phyloP scores from a whole-genome alignment of 148 eudicot species.

The Vaccinium corymbosum region DNA sequence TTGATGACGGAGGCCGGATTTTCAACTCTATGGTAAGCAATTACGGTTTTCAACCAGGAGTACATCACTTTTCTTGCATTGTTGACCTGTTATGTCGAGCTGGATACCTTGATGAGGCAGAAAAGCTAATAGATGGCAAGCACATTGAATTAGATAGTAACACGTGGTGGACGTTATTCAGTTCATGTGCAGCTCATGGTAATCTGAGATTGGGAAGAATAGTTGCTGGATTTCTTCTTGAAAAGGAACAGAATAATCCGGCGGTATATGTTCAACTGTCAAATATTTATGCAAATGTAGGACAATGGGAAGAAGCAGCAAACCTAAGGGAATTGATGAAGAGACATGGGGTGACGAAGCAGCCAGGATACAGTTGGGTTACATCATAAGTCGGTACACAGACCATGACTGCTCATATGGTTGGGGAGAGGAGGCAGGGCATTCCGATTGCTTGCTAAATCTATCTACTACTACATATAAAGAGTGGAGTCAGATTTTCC shows the following conservation, averaged over 20 bases:
- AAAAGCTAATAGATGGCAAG: constrained; percentile 37
- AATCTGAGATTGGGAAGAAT: constrained; percentile 59
- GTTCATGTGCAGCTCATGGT: constrained; percentile 67
- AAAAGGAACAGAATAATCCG: constrained; percentile 40
- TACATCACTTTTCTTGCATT: constrained; percentile 64
- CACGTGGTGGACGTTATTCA: constrained; percentile 71
- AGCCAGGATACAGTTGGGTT: constrained; percentile 76
- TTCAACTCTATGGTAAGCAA: constrained; percentile 58
- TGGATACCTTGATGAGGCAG: constrained; percentile 65
- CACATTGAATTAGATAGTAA: constrained; percentile 31
- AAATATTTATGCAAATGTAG: constrained; percentile 68
- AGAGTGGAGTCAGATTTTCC: too few species aligned
- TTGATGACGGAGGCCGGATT: constrained; percentile 49
- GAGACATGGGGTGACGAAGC: constrained; percentile 48
- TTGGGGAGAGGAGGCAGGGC: too few species aligned
- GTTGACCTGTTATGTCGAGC: constrained; percentile 73
- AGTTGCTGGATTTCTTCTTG: constrained; percentile 57
- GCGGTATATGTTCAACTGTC: constrained; percentile 65
- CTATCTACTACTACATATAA: too few species aligned
- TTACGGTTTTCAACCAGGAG: constrained; percentile 47
- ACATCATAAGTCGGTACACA: constrained; percentile 13
- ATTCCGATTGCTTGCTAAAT: neutral
- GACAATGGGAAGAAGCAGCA: constrained; percentile 85
- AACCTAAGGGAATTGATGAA: constrained; percentile 59
- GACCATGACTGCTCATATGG: neutral